Evolutionary conservation across 2,329 filamentous ascomycete genomes (phyloP).

Genomic region (Nothophoma quercina): DNA sequence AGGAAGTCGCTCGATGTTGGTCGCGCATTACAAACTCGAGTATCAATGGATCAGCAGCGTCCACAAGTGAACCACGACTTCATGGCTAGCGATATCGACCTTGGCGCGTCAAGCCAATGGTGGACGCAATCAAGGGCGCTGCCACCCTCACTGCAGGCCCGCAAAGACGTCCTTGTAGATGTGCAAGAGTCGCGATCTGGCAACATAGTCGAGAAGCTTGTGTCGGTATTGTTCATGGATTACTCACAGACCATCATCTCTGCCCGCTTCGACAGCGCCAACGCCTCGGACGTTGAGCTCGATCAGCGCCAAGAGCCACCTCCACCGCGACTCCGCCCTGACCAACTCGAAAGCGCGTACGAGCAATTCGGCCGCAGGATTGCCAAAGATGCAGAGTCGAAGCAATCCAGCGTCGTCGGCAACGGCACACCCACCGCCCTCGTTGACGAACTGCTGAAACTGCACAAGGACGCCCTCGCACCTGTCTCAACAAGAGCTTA

Average conservation of each 20-base stretch:
- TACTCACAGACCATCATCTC: conserved; percentile 94
- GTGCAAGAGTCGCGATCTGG: conserved; percentile 79
- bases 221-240: conserved; percentile 91
- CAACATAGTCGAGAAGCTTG: conserved; percentile 77
- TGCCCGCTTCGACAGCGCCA: conserved; percentile 76
- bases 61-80: conserved; percentile 75
- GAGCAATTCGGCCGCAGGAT: conserved; percentile 82
- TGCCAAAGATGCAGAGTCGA: conserved; percentile 70
- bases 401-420: conserved; percentile 81
- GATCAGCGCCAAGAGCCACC: conserved; percentile 89
- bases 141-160: conserved; percentile 81
- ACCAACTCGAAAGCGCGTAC: conserved; percentile 89
- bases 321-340: conserved; percentile 82
- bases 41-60: conserved; percentile 78
- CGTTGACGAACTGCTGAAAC: conserved; percentile 78
- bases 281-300: conserved; percentile 74
- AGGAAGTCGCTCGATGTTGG: conserved; percentile 72
- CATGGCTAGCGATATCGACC: conserved; percentile 87
- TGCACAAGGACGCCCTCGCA: conserved; percentile 74
- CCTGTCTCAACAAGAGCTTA: conserved; percentile 91
- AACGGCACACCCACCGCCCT: conserved; percentile 83
- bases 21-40: conserved; percentile 60
- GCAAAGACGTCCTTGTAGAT: conserved; percentile 84
- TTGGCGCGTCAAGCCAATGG: conserved; percentile 78
- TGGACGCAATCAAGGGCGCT: conserved; percentile 83